These are phyloP conservation scores for Helianthus tuberosus DNA, from an alignment of 129 eudicot genomes.

Conservation along the genomic window DNA sequence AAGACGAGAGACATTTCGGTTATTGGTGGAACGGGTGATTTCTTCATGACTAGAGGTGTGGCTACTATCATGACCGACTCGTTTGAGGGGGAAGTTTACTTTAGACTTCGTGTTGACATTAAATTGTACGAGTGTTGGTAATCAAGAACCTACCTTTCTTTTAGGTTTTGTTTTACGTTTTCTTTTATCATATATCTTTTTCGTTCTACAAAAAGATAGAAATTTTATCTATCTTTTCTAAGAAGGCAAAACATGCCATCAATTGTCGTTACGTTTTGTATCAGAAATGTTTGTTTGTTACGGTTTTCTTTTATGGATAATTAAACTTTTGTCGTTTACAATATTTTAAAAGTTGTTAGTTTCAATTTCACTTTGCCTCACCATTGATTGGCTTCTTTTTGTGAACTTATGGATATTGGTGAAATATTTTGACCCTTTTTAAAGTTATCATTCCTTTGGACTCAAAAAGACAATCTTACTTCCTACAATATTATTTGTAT, in stretches of 20 bases:
- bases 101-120: slow-evolving; percentile 65
- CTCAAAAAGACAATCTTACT: not conserved
- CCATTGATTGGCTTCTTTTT: not conserved
- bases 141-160: not conserved
- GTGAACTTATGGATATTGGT: not conserved
- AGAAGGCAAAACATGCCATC: slow-evolving; percentile 30
- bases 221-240: slow-evolving; percentile 4
- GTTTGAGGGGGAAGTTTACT: slow-evolving; percentile 74
- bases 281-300: not conserved
- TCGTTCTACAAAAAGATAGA: not conserved
- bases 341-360: not conserved
- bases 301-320: not conserved
- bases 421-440: slow-evolving; percentile 7
- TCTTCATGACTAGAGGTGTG: slow-evolving; percentile 76
- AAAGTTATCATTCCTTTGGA: slow-evolving; percentile 1
- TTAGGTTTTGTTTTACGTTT: not conserved
- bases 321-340: not conserved
- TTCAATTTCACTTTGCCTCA: not conserved
- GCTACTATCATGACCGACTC: slow-evolving; percentile 74
- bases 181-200: slow-evolving; percentile 5
- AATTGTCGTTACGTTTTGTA: slow-evolving; percentile 3
- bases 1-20: slow-evolving; percentile 82
- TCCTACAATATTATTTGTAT: not conserved
- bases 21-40: slow-evolving; percentile 83
- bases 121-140: slow-evolving; percentile 75